Percentiles rank a stretch among this genome's conserved stretches.
phyloP scores from a whole-genome alignment of 768 basidiomycete species.

The Tremella mesenterica region DNA sequence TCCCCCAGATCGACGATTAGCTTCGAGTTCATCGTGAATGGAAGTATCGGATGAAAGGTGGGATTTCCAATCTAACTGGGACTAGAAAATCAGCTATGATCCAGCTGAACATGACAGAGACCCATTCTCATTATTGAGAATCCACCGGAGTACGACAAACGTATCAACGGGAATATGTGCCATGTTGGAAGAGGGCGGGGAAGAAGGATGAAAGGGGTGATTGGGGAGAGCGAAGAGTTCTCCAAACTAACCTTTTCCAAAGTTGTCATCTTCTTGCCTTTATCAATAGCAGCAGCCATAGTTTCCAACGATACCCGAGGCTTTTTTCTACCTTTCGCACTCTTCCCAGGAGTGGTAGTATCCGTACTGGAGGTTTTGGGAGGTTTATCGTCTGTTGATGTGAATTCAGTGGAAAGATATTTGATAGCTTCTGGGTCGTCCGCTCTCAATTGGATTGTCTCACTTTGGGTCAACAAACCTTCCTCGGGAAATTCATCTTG shows the following conservation, averaged over 20 bases:
- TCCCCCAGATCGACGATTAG: constrained; percentile 31
- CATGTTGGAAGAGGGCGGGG: not conserved
- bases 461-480: constrained; percentile 16
- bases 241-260: constrained; percentile 34
- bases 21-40: constrained; percentile 25
- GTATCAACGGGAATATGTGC: not conserved
- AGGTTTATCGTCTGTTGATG: too few relatives aligned
- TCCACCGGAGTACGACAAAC: too few relatives aligned
- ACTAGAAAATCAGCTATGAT: constrained; percentile 11
- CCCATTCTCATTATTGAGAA: not conserved
- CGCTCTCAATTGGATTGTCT: constrained; percentile 25
- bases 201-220: not conserved
- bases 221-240: not conserved
- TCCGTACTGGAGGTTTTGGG: not conserved
- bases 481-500: not conserved
- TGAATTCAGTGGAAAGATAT: constrained; percentile 4
- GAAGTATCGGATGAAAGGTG: constrained; percentile 16
- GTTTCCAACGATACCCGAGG: constrained; percentile 38
- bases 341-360: not conserved
- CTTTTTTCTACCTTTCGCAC: constrained; percentile 12
- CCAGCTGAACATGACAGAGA: too few relatives aligned
- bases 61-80: constrained; percentile 38
- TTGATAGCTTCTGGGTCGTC: constrained; percentile 34
- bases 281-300: constrained; percentile 34
- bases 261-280: constrained; percentile 43